Percentiles rank a stretch among this genome's conserved stretches.
Conservation (phyloP, 2,329 filamentous ascomycete species). For the Fusarium fracticaudum region DNA sequence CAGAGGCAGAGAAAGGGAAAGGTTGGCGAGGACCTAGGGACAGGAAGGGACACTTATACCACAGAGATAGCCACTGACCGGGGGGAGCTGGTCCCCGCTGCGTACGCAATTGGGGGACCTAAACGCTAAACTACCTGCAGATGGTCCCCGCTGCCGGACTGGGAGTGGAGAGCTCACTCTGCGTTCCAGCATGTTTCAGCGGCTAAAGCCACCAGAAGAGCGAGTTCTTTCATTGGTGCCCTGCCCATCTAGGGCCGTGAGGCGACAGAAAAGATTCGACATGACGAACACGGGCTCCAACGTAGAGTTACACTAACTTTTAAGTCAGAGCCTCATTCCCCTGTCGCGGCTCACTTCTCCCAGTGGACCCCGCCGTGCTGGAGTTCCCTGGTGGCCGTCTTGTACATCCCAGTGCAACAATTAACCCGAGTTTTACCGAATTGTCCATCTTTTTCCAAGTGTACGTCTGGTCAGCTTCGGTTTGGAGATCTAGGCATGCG, state of each 20-base stretch:
- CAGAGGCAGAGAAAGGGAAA: slow-evolving; percentile 7
- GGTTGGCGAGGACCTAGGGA: slow-evolving; percentile 15
- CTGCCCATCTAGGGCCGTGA: not conserved
- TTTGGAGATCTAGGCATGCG: slow-evolving; percentile 35
- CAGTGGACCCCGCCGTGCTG: not conserved
- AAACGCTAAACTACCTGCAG: slow-evolving; percentile 23
- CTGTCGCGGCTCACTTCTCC: not conserved
- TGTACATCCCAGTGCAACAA: not conserved
- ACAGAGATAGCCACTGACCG: slow-evolving; percentile 20
- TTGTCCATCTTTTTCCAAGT: slow-evolving; percentile 33
- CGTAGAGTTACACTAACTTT: not conserved
- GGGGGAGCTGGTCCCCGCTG: slow-evolving; percentile 26
- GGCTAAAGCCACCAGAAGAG: slow-evolving; percentile 16
- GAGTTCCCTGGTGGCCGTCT: not conserved
- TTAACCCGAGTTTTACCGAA: slow-evolving; percentile 45
- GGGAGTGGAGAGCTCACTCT: slow-evolving; percentile 26
- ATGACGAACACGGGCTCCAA: not conserved
- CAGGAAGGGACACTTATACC: slow-evolving; percentile 41
- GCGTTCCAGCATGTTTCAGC: slow-evolving; percentile 42
- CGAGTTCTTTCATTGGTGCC: slow-evolving; percentile 10
- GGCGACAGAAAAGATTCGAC: slow-evolving; percentile 9
- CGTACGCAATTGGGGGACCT: slow-evolving; percentile 28
- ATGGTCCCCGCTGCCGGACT: slow-evolving; percentile 16
- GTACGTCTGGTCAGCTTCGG: slow-evolving; percentile 9
- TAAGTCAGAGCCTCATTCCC: slow-evolving; percentile 2